Percentiles rank a stretch among this genome's conserved stretches.
Conservation (phyloP, 495 filamentous ascomycete genomes). For the Talaromyces proteolyticus region DNA sequence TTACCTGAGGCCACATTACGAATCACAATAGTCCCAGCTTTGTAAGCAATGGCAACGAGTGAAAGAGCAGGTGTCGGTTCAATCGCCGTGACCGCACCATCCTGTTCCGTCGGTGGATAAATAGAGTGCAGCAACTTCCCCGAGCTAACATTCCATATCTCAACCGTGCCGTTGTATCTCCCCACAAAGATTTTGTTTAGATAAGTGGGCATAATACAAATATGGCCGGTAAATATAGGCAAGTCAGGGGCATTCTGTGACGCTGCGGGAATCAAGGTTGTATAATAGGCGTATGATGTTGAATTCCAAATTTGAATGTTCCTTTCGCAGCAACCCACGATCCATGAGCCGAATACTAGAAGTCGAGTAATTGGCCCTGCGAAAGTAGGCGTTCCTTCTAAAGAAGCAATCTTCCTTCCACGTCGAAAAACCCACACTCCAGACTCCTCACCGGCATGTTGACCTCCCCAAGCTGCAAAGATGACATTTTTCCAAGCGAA, state of each 20-base stretch:
- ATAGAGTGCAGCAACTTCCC: constrained; percentile 85
- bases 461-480: constrained; percentile 77
- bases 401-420: constrained; percentile 75
- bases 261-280: constrained; percentile 55
- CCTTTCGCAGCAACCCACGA: constrained; percentile 71
- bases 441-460: constrained; percentile 35
- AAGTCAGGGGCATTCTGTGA: constrained; percentile 35
- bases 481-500: constrained; percentile 82
- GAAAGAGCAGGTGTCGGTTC: constrained; percentile 77
- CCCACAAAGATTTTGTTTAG: constrained; percentile 93
- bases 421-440: constrained; percentile 94
- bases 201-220: constrained; percentile 85
- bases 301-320: constrained; percentile 87
- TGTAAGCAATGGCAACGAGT: constrained; percentile 82
- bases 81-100: constrained; percentile 74
- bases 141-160: constrained; percentile 95
- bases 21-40: constrained; percentile 68
- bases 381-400: constrained; percentile 56
- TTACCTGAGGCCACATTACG: constrained; percentile 76
- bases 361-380: constrained; percentile 69
- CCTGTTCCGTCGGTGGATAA: constrained; percentile 56
- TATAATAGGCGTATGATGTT: constrained; percentile 80
- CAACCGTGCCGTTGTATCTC: constrained; percentile 77
- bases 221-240: constrained; percentile 60
- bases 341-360: constrained; percentile 83